Conservation (phyloP, 225 moss, liverwort and hornwort species). For the Anthoceros angustus region DNA sequence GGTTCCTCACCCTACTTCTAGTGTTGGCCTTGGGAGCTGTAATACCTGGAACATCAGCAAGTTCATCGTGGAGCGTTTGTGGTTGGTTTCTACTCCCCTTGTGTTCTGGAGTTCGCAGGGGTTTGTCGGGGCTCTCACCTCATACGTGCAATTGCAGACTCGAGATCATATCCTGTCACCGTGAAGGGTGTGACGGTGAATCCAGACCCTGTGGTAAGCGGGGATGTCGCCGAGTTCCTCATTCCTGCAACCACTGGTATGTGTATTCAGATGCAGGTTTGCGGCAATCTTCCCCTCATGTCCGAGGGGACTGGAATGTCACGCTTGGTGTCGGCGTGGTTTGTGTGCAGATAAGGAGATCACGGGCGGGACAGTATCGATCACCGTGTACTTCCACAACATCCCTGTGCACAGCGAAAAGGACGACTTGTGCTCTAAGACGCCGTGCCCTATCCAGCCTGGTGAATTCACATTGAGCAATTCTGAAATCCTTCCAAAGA, state of each 20-base stretch:
- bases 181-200: conserved; percentile 26
- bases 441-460: conserved; percentile 19
- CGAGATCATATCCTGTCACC: conserved; percentile 18
- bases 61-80: neutral
- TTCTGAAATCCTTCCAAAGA: conserved; percentile 19
- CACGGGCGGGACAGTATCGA: conserved; percentile 24
- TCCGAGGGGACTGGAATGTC: neutral
- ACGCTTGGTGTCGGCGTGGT: neutral
- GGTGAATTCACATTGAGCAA: conserved; percentile 26
- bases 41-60: neutral
- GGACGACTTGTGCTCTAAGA: conserved; percentile 28
- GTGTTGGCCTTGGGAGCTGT: neutral
- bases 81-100: neutral
- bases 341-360: conserved; percentile 15
- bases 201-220: conserved; percentile 29
- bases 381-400: conserved; percentile 21
- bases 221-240: conserved; percentile 21
- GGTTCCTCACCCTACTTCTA: neutral
- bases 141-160: conserved; percentile 9
- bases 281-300: neutral
- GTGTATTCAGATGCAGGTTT: neutral
- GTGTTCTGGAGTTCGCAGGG: neutral
- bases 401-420: conserved; percentile 28
- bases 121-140: neutral
- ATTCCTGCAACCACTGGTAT: conserved; percentile 27